phyloP scores from a whole-genome alignment of 1,284 basidiomycete species.

The Prillingera fragicola region DNA sequence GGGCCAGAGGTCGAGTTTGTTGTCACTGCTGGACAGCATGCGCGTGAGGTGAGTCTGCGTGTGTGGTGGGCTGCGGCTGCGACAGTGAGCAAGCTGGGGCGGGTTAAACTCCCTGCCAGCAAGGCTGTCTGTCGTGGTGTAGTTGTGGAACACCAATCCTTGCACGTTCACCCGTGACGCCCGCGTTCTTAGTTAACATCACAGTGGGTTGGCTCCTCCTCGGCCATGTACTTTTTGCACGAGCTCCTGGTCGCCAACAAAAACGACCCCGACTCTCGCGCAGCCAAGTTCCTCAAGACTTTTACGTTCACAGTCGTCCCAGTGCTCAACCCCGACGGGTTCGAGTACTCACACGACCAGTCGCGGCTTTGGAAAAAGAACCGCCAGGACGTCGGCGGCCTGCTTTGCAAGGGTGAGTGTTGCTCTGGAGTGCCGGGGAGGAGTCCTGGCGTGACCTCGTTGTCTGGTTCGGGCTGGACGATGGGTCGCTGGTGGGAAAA shows the following conservation, averaged over 20 bases:
- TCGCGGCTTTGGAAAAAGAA: constrained; percentile 83
- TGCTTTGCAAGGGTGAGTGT: constrained; percentile 46
- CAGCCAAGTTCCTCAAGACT: constrained; percentile 53
- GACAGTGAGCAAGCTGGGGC: too few species aligned
- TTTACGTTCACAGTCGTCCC: constrained; percentile 74
- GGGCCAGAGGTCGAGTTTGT: constrained; percentile 53
- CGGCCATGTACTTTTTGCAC: constrained; percentile 68
- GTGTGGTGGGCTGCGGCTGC: too few species aligned
- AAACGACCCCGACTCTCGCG: constrained; percentile 35
- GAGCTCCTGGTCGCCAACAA: constrained; percentile 56
- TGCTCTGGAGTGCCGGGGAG: too few species aligned
- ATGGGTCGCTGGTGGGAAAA: too few species aligned
- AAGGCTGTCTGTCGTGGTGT: background rate
- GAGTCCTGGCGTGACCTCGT: too few species aligned
- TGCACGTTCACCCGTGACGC: background rate
- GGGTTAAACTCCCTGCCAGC: background rate
- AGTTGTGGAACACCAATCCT: background rate
- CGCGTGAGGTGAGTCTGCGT: constrained; percentile 58
- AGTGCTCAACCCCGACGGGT: constrained; percentile 77
- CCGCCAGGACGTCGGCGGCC: constrained; percentile 53
- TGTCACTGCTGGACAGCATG: constrained; percentile 71
- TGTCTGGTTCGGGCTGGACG: too few species aligned
- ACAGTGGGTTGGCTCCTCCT: constrained; percentile 74
- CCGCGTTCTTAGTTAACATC: constrained; percentile 2
- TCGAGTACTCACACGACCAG: constrained; percentile 59